Percentiles rank a stretch among this genome's conserved stretches.
Evolutionary conservation across 176 grass and related monocot species (phyloP).

Genomic region (Oryza officinalis): DNA sequence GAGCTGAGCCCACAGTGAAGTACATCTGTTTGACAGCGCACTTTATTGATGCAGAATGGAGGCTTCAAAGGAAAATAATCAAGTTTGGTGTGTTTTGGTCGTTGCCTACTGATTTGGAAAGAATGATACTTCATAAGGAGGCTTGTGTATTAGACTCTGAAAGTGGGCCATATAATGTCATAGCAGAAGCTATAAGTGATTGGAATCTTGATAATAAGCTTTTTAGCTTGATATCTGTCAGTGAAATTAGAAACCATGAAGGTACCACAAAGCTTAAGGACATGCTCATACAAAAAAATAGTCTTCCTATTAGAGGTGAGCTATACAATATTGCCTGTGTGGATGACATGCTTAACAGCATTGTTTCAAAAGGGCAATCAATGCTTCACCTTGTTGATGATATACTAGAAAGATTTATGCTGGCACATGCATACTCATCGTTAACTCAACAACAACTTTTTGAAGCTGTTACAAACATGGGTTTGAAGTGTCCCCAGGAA

Average conservation of each 20-base stretch:
- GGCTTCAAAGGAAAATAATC: constrained; percentile 56
- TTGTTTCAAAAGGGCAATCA: constrained; percentile 42
- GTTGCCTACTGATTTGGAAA: constrained; percentile 44
- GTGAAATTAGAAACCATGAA: constrained; percentile 34
- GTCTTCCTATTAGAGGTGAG: constrained; percentile 50
- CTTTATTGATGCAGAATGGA: constrained; percentile 56
- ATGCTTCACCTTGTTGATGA: constrained; percentile 39
- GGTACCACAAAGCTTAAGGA: constrained; percentile 40
- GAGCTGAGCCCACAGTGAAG: constrained; percentile 48
- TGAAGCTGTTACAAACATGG: constrained; percentile 37
- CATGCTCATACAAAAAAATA: constrained; percentile 30
- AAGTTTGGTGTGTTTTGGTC: constrained; percentile 56
- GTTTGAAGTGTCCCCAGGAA: constrained; percentile 51
- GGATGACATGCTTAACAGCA: constrained; percentile 37
- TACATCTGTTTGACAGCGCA: constrained; percentile 47
- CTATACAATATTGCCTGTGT: constrained; percentile 51
- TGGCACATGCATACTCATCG: constrained; percentile 17
- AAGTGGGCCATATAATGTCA: constrained; percentile 47
- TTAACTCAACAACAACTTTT: constrained; percentile 35
- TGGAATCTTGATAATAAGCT: constrained; percentile 61
- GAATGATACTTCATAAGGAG: constrained; percentile 49
- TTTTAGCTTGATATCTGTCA: constrained; percentile 44
- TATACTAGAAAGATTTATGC: constrained; percentile 48
- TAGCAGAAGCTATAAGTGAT: constrained; percentile 54
- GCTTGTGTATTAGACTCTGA: constrained; percentile 38